phyloP scores from a whole-genome alignment of 768 basidiomycete species.

The Xerocomus brunneocitrinus region DNA sequence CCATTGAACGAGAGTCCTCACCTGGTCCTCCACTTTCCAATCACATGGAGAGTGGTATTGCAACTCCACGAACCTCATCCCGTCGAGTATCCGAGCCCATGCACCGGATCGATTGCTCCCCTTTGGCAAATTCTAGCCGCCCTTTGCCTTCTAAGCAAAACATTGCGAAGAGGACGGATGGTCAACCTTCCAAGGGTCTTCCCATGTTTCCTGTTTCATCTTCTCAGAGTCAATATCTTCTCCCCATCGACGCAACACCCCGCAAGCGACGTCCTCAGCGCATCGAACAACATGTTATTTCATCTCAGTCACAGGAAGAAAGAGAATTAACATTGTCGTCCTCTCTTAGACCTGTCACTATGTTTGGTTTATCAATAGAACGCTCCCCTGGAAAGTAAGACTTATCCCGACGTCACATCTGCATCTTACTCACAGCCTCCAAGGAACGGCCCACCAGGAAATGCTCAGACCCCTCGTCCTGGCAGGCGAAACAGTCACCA shows the following conservation, averaged over 20 bases:
- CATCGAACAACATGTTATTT: slow-evolving; percentile 17
- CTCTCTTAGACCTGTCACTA: background rate
- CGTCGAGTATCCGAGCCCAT: slow-evolving; percentile 2
- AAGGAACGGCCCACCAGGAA: background rate
- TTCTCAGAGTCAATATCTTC: slow-evolving; percentile 33
- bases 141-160: background rate
- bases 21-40: background rate
- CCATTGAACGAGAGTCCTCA: background rate
- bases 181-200: slow-evolving; percentile 1
- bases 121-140: background rate
- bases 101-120: background rate
- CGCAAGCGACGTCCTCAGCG: slow-evolving; percentile 32
- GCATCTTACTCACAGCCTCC: slow-evolving; percentile 8
- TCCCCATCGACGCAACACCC: slow-evolving; percentile 28
- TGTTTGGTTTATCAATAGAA: background rate
- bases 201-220: slow-evolving; percentile 21
- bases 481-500: slow-evolving; percentile 1
- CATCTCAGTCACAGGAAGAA: slow-evolving; percentile 34
- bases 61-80: slow-evolving; percentile 15
- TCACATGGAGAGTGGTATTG: slow-evolving; percentile 1
- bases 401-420: background rate
- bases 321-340: slow-evolving; percentile 18
- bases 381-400: slow-evolving; percentile 16
- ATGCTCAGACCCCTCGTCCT: background rate
- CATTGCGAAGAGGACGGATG: background rate